Base-by-base conservation (phyloP, 495 filamentous ascomycete species). In the Penicillium nucicola region DNA sequence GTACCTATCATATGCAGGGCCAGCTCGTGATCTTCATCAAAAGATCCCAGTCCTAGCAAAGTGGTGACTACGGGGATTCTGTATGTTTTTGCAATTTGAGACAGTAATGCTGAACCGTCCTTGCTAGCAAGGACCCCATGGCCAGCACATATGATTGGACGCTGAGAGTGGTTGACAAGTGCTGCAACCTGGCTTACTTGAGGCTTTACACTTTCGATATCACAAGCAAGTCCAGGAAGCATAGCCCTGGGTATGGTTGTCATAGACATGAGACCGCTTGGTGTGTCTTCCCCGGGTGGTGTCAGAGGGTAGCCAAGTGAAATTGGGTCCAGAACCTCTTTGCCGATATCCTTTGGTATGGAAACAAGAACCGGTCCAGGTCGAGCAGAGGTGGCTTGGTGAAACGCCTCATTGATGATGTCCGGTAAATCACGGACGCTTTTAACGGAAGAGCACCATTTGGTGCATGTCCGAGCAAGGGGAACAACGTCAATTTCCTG, bases 361-460 rank as follows among this genome's bases (percentile, higher is more conserved):
- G 83, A 80, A 7, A 85, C 78, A 15, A 85, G 63, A 20, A 85
- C 82, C 10, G 82, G 82, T 14, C 82, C 82, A 20, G 80, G 80
- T 15, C 81, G 68, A 25, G 80, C 80, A 45, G 71, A 77, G 14
- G 73, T 82, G 1, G 82, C 80, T 50, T 83, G 84, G 57, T 83
- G 79, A 51, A 84, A 85, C 2, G 82, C 82, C 58, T 84, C 82
- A 40, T 84, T 78, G 34, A 84, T 83, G 32, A 74, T 65, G 36
- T 72, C 68, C 11, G 82, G 82, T 14, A 84, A 71, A 42, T 85
- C 80, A 10, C 76, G 77, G 34, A 82, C 74, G 46, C 77, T 77
- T 58, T 80, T 82, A 40, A 82, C 80, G 74, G 80, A 79, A n/a
- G 77, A 73, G 50, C 83, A 84, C 82, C 82, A 85, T 62, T 85